Evolutionary conservation across 2,329 filamentous ascomycete species (phyloP).

Genomic region (Cytospora schulzeri): DNA sequence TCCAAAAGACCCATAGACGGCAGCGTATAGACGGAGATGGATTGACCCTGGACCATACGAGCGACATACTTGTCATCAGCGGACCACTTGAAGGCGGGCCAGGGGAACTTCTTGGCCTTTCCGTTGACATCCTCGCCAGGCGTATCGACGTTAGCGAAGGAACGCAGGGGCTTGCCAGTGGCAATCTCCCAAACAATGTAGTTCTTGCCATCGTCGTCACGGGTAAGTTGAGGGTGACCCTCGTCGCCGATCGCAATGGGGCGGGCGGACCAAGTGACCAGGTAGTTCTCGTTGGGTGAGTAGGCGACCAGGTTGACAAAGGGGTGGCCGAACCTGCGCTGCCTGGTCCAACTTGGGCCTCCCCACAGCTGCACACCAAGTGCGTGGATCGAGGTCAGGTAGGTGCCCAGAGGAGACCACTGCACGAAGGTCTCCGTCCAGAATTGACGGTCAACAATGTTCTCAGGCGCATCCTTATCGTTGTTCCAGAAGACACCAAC

Average conservation of each 20-base stretch:
- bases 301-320: conserved; percentile 96
- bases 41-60: conserved; percentile 81
- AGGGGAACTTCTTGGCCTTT: conserved; percentile 88
- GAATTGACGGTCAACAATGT: conserved; percentile 86
- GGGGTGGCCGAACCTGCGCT: conserved; percentile 92
- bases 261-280: conserved; percentile 95
- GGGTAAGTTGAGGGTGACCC: conserved; percentile 77
- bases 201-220: conserved; percentile 98
- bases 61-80: conserved; percentile 97
- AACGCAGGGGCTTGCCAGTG: conserved; percentile 85
- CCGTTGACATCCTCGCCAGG: conserved; percentile 67
- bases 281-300: conserved; percentile 87
- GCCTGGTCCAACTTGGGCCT: conserved; percentile 82
- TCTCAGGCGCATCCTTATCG: conserved; percentile 86
- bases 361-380: conserved; percentile 99
- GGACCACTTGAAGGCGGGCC: conserved; percentile 99
- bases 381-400: conserved; percentile 88
- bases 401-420: conserved; percentile 96
- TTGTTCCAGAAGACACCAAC: conserved; percentile 99
- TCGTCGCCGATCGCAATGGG: conserved; percentile 90
- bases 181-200: conserved; percentile 98
- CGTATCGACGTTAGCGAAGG: conserved; percentile 87
- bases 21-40: conserved; percentile 94
- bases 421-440: conserved; percentile 99
- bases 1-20: conserved; percentile 87